These are phyloP conservation scores for Plasmodium ovale DNA, from an alignment of 169 alveolate genomes.

Conservation along the genomic window DNA sequence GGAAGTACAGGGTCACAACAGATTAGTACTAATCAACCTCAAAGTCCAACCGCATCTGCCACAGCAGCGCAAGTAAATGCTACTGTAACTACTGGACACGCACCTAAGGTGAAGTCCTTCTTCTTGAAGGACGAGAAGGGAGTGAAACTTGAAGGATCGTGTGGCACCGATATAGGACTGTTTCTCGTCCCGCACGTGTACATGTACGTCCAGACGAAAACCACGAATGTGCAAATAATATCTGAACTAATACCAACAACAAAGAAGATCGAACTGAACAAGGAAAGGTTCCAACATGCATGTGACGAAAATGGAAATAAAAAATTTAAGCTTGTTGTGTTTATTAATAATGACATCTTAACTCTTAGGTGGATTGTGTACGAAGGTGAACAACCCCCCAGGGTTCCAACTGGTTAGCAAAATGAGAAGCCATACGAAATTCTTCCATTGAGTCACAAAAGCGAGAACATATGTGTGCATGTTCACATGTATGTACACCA, in stretches of 20 bases:
- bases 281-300: not conserved
- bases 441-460: no score
- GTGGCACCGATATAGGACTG: conserved; percentile 25
- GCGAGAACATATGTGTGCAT: no score
- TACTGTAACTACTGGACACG: not conserved
- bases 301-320: not conserved
- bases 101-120: not conserved
- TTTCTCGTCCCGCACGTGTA: conserved; percentile 14
- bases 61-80: not conserved
- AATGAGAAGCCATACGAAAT: no score
- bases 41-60: not conserved
- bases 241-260: not conserved
- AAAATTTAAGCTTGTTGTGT: not conserved
- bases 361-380: conserved; percentile 19
- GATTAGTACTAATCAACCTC: not conserved
- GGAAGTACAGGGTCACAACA: no score
- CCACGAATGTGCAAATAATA: not conserved
- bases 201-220: not conserved
- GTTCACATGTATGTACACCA: no score
- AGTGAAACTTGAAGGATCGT: conserved; percentile 18
- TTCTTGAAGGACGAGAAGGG: not conserved
- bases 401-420: no score
- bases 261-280: not conserved
- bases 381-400: no score
- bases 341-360: not conserved